Evolutionary conservation across 208 protist species (phyloP), one percentile per base, ranked within the genome.

Genomic region (Wallacemonas sp.): DNA sequence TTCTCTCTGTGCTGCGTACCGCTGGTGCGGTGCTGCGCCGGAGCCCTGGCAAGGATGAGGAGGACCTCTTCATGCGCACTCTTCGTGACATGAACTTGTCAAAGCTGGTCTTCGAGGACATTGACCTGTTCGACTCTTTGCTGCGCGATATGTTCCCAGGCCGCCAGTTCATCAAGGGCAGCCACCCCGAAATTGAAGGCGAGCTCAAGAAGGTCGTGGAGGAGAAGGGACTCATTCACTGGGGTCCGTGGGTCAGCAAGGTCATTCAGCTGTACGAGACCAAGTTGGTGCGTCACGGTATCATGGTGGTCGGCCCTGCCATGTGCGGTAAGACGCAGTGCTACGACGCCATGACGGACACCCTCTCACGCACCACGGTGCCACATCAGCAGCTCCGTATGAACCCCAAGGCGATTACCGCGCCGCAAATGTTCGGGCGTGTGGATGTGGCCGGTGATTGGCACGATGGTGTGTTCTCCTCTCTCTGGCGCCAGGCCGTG

Each of bases 11-110:
- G 76, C 87, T 99, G 47, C 82, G 97, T 71, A 98, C 95, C 21
- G 94, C 95, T 42, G 96, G 97, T 70, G 81, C 91, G 26, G 95
- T 91, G 66, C 89, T 96, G 62, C 84, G 91, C 36, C 67, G 77
- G 41, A 96, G 92, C 70, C 83, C 84, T 2, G 87, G 82, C 60
- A 96, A 94, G 66, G 86, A 95, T 54, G 97, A 99, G 82, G 79
- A 91, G 67, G 86, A 97, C 62, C 84, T 99, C 36, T 92, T 99
- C 41, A 98, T 98, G 93, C 86, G 96, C 44, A 98, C 97, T 31
- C 86, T 99, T 64, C 90, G 93, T 34, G 97, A 99, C 77, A 98
- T 99, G 95, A 99, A 99, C 82, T 47, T 99, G 44, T 98, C 98
- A 21, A 99, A 99, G 78, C 87, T 99, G 9, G 96, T 99, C 28